Evolutionary conservation across 768 basidiomycete species (phyloP).

Genomic region (Lentinula sp.): DNA sequence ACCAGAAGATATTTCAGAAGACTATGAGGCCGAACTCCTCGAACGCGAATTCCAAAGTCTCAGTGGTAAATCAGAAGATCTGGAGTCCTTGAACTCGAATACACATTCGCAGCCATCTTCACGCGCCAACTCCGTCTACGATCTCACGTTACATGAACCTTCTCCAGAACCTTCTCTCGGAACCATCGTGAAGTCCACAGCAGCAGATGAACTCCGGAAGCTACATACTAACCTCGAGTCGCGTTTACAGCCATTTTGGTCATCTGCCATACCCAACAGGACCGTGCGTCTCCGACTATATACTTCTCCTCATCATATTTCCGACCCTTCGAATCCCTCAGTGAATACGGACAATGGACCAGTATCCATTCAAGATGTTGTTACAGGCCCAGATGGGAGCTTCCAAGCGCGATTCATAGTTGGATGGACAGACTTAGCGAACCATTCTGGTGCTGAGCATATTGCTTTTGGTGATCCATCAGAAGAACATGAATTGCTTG

Average conservation of each 20-base stretch:
- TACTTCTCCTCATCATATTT: slow-evolving; percentile 12
- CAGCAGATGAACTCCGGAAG: slow-evolving; percentile 34
- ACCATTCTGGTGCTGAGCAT: slow-evolving; percentile 50
- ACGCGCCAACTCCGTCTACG: neutral
- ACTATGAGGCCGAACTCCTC: slow-evolving; percentile 48
- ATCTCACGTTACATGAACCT: slow-evolving; percentile 11
- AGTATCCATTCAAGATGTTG: slow-evolving; percentile 40
- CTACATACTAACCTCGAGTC: slow-evolving; percentile 73
- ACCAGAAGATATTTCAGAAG: slow-evolving; percentile 55
- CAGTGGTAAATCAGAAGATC: slow-evolving; percentile 10
- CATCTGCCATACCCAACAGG: slow-evolving; percentile 59
- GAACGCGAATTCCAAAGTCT: slow-evolving; percentile 43
- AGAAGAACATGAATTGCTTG: slow-evolving; percentile 48
- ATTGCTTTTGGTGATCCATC: slow-evolving; percentile 51
- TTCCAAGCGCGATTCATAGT: slow-evolving; percentile 63
- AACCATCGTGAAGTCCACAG: neutral
- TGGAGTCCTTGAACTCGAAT: neutral
- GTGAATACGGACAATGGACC: slow-evolving; percentile 32
- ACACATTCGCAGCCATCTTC: neutral
- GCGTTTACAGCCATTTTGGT: slow-evolving; percentile 79
- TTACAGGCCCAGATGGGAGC: slow-evolving; percentile 63
- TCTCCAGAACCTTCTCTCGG: slow-evolving; percentile 14
- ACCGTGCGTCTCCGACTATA: slow-evolving; percentile 54
- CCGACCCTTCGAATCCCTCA: slow-evolving; percentile 11
- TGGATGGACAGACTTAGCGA: slow-evolving; percentile 62